Evolutionary conservation across 1,284 basidiomycete species (phyloP).

Genomic region (Inonotus obliquus): DNA sequence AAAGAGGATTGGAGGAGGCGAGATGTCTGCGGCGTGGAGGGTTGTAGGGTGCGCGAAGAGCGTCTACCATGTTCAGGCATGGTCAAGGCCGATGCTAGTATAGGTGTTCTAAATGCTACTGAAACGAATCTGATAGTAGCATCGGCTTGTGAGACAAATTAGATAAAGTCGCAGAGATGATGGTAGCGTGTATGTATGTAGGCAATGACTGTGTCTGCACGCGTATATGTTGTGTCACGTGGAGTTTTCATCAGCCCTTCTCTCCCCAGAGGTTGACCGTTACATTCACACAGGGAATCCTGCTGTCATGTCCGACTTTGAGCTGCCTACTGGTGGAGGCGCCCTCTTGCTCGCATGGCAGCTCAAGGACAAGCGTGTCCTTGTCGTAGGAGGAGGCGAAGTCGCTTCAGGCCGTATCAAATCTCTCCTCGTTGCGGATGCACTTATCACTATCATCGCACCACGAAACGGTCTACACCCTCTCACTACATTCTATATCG

Average conservation of each 20-base stretch:
- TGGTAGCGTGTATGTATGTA: neutral
- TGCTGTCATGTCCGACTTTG: neutral
- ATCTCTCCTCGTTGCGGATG: conserved; percentile 61
- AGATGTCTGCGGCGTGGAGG: conserved; percentile 14
- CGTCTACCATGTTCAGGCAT: conserved; percentile 17
- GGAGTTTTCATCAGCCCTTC: neutral
- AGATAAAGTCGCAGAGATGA: neutral
- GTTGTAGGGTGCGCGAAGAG: conserved; percentile 11
- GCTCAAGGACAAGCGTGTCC: conserved; percentile 73
- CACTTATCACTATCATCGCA: conserved; percentile 56
- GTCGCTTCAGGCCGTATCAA: conserved; percentile 78
- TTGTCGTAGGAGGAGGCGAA: conserved; percentile 87
- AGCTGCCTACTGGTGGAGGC: conserved; percentile 38
- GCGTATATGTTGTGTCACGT: neutral
- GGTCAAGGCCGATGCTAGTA: neutral
- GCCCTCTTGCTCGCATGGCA: conserved; percentile 87
- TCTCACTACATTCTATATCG: conserved; percentile 50
- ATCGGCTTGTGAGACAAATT: neutral
- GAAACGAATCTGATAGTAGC: neutral
- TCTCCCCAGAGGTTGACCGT: neutral
- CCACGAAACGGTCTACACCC: conserved; percentile 60
- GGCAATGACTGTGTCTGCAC: neutral
- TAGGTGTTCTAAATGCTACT: neutral
- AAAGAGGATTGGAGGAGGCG: conserved; percentile 17
- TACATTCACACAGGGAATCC: neutral